Evolutionary conservation across 495 filamentous ascomycete species (phyloP).

Genomic region (Hypoxylon perforatum): DNA sequence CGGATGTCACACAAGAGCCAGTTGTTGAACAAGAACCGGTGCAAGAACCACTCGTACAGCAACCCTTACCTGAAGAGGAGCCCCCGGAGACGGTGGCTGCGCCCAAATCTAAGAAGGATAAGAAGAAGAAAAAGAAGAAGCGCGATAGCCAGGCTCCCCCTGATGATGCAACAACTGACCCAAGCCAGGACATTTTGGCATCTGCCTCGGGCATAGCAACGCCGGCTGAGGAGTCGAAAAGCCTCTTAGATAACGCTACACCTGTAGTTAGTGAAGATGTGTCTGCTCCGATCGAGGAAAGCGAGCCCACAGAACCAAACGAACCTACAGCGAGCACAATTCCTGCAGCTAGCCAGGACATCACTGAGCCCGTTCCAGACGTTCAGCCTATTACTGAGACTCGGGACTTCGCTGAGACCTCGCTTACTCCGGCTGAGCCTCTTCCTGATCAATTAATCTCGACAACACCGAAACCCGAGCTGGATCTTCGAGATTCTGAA

Average conservation of each 20-base stretch:
- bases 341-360: conserved; percentile 25
- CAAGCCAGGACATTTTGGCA: conserved; percentile 13
- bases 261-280: conserved; percentile 11
- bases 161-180: conserved; percentile 10
- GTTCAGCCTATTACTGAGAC: conserved; percentile 9
- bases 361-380: background rate
- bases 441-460: background rate
- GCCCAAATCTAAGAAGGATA: conserved; percentile 47
- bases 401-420: conserved; percentile 9
- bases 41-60: conserved; percentile 15
- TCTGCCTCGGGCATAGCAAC: conserved; percentile 5
- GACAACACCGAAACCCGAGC: conserved; percentile 6
- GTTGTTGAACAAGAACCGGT: too few relatives aligned
- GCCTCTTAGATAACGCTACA: background rate
- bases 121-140: conserved; percentile 46
- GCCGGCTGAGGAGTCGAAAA: conserved; percentile 12
- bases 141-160: conserved; percentile 23
- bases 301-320: background rate
- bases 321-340: conserved; percentile 8
- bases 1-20: too few relatives aligned
- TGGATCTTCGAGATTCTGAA: conserved; percentile 11
- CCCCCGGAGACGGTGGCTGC: conserved; percentile 8
- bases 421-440: background rate
- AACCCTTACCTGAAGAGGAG: conserved; percentile 19
- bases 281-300: background rate